phyloP scores from a whole-genome alignment of 306 rosid genomes.

The Pterocarpus macrocarpus region DNA sequence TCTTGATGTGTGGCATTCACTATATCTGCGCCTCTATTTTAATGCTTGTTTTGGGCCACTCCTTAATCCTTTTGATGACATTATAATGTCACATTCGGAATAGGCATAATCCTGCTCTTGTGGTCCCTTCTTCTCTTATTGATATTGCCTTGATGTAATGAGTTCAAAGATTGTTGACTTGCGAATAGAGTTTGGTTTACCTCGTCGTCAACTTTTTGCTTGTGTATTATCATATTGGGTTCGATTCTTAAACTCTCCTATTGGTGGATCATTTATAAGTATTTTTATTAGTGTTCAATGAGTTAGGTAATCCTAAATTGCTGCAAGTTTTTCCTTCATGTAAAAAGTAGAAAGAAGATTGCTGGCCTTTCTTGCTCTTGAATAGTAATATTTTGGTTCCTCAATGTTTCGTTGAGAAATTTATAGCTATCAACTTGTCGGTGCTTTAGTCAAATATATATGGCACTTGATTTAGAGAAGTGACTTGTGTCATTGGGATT shows the following conservation, averaged over 20 bases:
- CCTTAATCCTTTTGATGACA: neutral
- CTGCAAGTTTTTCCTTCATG: neutral
- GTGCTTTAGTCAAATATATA: neutral
- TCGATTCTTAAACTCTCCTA: neutral
- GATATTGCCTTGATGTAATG: constrained; percentile 13
- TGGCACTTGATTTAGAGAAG: too few species aligned
- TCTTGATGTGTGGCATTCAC: constrained; percentile 1
- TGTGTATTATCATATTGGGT: too few species aligned
- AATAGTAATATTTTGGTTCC: too few species aligned
- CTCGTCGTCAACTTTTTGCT: too few species aligned
- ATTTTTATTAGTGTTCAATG: neutral
- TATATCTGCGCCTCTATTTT: neutral
- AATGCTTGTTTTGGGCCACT: neutral
- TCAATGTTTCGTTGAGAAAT: neutral
- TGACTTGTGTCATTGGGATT: too few species aligned
- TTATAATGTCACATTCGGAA: neutral
- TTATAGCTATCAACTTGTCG: neutral
- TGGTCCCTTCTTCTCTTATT: neutral
- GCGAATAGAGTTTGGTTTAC: too few species aligned
- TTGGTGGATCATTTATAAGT: too few species aligned
- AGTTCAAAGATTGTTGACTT: neutral
- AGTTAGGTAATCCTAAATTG: neutral
- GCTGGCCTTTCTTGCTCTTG: neutral
- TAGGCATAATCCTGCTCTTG: neutral
- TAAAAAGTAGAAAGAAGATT: neutral